A percentile compares a stretch with the other conserved stretches of the same genome.
Evolutionary conservation across 441 rosid genomes (phyloP).

Genomic region (Erysimum cheiri): DNA sequence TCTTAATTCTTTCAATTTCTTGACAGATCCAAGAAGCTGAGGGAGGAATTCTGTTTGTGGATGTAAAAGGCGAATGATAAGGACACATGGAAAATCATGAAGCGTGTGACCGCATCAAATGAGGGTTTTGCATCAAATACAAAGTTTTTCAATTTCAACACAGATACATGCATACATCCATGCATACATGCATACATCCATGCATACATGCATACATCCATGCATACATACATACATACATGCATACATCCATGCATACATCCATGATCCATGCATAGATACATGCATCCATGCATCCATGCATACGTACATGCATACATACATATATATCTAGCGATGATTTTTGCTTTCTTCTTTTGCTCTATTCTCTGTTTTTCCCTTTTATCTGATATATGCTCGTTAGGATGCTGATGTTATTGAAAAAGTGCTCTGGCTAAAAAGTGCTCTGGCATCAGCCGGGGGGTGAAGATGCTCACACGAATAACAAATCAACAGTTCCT

Average conservation of each 20-base stretch:
- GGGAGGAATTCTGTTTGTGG: constrained; percentile 96
- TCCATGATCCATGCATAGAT: too few relatives aligned
- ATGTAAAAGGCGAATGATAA: constrained; percentile 86
- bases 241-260: too few relatives aligned
- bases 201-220: too few relatives aligned
- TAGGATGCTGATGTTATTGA: constrained; percentile 97
- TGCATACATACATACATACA: too few relatives aligned
- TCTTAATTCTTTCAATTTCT: constrained; percentile 20
- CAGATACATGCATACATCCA: constrained; percentile 46
- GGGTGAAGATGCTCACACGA: constrained; percentile 85
- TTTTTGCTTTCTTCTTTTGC: too few relatives aligned
- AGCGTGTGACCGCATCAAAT: constrained; percentile 89
- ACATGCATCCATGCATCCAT: too few relatives aligned
- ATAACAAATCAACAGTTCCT: constrained; percentile 82
- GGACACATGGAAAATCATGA: constrained; percentile 94
- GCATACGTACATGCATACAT: too few relatives aligned
- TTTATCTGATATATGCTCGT: constrained; percentile 32
- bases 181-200: too few relatives aligned
- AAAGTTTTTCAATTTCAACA: constrained; percentile 83
- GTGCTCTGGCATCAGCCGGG: constrained; percentile 98
- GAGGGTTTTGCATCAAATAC: constrained; percentile 98
- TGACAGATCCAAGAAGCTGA: constrained; percentile 85
- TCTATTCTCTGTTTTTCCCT: constrained; percentile 6
- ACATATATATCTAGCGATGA: too few relatives aligned
- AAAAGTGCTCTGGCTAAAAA: too few relatives aligned